Evolutionary conservation across 2,329 filamentous ascomycete species (phyloP).

Genomic region (Trichophyton rubrum): DNA sequence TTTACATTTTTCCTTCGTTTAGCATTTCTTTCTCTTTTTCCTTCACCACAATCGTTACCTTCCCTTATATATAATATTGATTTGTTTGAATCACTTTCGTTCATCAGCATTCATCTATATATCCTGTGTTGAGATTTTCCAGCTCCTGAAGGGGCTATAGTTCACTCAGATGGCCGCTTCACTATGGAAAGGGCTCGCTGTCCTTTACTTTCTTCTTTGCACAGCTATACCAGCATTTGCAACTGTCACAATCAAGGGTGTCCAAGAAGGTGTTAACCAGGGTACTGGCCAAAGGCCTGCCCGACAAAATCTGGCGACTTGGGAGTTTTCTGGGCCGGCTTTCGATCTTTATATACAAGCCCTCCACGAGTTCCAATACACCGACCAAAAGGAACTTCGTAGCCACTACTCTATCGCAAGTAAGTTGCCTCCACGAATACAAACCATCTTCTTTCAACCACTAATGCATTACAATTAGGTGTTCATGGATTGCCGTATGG

Average conservation of each 20-base stretch:
- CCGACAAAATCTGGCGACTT: constrained; percentile 55
- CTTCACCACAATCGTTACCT: neutral
- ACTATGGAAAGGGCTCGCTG: neutral
- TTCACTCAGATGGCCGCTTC: neutral
- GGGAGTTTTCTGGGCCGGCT: constrained; percentile 49
- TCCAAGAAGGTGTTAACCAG: constrained; percentile 18
- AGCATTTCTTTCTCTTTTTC: neutral
- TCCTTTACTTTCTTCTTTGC: constrained; percentile 3
- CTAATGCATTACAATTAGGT: constrained; percentile 34
- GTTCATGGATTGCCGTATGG: constrained; percentile 65
- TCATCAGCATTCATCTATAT: neutral
- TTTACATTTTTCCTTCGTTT: neutral
- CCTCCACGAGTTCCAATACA: constrained; percentile 57
- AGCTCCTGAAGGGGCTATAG: neutral
- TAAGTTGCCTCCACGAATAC: constrained; percentile 26
- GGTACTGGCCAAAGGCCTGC: constrained; percentile 23
- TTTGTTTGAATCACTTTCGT: neutral
- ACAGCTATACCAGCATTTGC: neutral
- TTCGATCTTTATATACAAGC: constrained; percentile 66
- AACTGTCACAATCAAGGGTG: constrained; percentile 15
- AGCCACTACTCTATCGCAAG: constrained; percentile 73
- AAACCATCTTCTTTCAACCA: neutral
- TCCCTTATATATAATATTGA: neutral
- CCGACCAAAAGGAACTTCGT: constrained; percentile 49
- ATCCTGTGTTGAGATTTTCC: neutral